phyloP scores from a whole-genome alignment of 305 asterid species.

The Plantago rigida region DNA sequence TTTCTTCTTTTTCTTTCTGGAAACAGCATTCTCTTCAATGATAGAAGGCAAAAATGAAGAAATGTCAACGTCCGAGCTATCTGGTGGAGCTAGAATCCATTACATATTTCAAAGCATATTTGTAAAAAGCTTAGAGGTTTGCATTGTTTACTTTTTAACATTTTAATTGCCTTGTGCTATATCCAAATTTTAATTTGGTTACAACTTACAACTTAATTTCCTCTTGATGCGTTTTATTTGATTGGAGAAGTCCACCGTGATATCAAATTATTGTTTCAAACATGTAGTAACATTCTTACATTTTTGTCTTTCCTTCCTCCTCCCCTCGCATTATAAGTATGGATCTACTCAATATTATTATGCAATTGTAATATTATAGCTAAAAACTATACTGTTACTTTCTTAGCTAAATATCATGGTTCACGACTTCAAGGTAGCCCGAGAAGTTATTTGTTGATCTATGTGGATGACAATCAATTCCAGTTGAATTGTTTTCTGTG shows the following conservation, averaged over 20 bases:
- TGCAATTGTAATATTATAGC: no score
- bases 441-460: constrained; percentile 5
- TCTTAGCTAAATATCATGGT: not conserved
- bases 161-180: constrained; percentile 19
- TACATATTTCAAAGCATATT: constrained; percentile 76
- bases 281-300: not conserved
- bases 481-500: constrained; percentile 13
- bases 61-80: constrained; percentile 75
- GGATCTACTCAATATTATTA: no score
- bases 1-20: constrained; percentile 17
- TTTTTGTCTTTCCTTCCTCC: no score
- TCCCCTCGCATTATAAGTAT: no score
- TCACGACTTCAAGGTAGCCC: not conserved
- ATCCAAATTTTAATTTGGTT: constrained; percentile 9
- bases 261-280: constrained; percentile 14
- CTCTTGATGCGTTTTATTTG: not conserved
- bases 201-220: not conserved
- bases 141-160: constrained; percentile 23
- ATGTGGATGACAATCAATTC: constrained; percentile 4
- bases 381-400: no score
- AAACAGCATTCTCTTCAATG: constrained; percentile 90
- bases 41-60: constrained; percentile 89
- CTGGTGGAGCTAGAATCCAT: constrained; percentile 95
- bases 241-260: constrained; percentile 9
- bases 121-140: constrained; percentile 86